Percentiles rank a stretch among this genome's conserved stretches.
Evolutionary conservation across 257 asterid genomes (phyloP).

Genomic region (Lithospermum erythrorhizon): DNA sequence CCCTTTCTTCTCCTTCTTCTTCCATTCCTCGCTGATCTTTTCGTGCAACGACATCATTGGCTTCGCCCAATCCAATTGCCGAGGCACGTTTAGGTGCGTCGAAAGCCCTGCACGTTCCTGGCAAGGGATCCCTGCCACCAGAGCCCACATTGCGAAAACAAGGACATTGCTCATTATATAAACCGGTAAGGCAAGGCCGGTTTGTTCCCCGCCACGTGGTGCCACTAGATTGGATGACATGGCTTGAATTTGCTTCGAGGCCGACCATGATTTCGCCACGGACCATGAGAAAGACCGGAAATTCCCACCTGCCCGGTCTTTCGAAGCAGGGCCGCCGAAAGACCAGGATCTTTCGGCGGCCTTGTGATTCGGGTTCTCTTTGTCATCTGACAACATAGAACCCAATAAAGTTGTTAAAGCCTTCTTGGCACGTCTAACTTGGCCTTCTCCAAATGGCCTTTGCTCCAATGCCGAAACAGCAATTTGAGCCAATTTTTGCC

Average conservation of each 20-base stretch:
- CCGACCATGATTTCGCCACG: slow-evolving; percentile 80
- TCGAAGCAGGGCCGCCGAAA: slow-evolving; percentile 3
- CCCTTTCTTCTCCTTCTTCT: slow-evolving; percentile 80
- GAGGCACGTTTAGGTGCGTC: slow-evolving; percentile 42
- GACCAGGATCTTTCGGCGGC: too few species aligned
- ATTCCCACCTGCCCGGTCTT: slow-evolving; percentile 31
- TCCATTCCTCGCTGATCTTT: slow-evolving; percentile 80
- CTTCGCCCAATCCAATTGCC: slow-evolving; percentile 59
- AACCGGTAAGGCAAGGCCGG: slow-evolving; percentile 48
- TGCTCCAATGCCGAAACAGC: slow-evolving; percentile 49
- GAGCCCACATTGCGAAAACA: slow-evolving; percentile 73
- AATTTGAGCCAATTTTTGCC: slow-evolving; percentile 68
- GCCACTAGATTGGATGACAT: slow-evolving; percentile 57
- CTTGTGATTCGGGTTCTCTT: slow-evolving; percentile 28
- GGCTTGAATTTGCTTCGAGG: slow-evolving; percentile 61
- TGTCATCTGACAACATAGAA: slow-evolving; percentile 61
- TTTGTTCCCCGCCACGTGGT: slow-evolving; percentile 66
- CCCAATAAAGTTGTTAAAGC: slow-evolving; percentile 45
- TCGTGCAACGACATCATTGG: slow-evolving; percentile 55
- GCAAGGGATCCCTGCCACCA: slow-evolving; percentile 84
- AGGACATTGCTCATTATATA: slow-evolving; percentile 46
- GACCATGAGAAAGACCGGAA: slow-evolving; percentile 61
- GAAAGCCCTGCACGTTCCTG: slow-evolving; percentile 63
- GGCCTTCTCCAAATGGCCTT: slow-evolving; percentile 65
- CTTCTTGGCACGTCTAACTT: slow-evolving; percentile 53